Evolutionary conservation across 441 rosid species (phyloP).

Genomic region (Kokia cookei): DNA sequence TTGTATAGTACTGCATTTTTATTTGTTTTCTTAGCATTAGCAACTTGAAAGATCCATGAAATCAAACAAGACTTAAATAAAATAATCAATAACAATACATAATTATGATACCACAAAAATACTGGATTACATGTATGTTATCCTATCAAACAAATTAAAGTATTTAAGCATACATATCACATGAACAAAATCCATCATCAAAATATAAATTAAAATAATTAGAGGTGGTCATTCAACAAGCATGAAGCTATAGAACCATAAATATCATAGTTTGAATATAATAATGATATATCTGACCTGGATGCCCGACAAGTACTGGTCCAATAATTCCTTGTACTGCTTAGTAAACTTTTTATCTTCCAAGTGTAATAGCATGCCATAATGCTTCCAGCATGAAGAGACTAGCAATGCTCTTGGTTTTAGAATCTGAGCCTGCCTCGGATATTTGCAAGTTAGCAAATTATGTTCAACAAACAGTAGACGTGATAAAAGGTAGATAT

Average conservation of each 20-base stretch:
- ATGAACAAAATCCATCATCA: neutral
- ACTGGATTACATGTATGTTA: neutral
- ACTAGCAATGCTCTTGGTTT: slow-evolving; percentile 49
- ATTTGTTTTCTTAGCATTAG: slow-evolving; percentile 20
- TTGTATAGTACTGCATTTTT: slow-evolving; percentile 57
- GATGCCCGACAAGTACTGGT: slow-evolving; percentile 72
- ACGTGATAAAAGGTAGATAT: slow-evolving; percentile 8
- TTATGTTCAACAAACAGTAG: slow-evolving; percentile 17
- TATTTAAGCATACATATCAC: neutral
- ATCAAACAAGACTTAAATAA: slow-evolving; percentile 1
- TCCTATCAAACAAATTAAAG: neutral
- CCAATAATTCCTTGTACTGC: slow-evolving; percentile 58
- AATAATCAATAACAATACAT: slow-evolving; percentile 1
- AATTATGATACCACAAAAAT: neutral
- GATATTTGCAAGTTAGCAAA: slow-evolving; percentile 14
- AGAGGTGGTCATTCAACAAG: neutral
- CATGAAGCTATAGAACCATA: neutral
- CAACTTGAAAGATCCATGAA: slow-evolving; percentile 15
- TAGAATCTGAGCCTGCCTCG: slow-evolving; percentile 34
- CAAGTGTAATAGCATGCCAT: slow-evolving; percentile 57
- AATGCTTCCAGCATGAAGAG: slow-evolving; percentile 94
- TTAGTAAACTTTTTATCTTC: slow-evolving; percentile 63
- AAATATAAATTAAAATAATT: neutral
- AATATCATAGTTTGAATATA: neutral
- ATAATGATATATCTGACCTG: slow-evolving; percentile 40